Percentiles rank a stretch among this genome's conserved stretches.
Conservation (phyloP, 179 eudicot species). For the Heliamphora pulchella region DNA sequence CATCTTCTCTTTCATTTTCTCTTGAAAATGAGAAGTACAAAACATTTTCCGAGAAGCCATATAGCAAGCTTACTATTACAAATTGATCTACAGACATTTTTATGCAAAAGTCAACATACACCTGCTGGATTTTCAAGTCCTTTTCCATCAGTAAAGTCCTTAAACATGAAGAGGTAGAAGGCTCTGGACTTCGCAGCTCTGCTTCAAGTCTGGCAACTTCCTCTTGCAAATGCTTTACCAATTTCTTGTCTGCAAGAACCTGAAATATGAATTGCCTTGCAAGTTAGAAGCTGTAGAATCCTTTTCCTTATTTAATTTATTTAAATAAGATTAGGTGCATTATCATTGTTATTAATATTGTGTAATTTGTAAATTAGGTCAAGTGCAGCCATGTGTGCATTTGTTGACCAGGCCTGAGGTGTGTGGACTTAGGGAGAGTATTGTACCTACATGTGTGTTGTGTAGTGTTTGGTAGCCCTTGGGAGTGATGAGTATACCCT, state of each 20-base stretch:
- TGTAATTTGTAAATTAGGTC: no score
- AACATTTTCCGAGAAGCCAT: not conserved
- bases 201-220: conserved; percentile 97
- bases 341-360: no score
- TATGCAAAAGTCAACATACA: conserved; percentile 17
- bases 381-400: no score
- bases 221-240: conserved; percentile 74
- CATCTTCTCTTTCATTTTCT: not conserved
- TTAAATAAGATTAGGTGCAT: no score
- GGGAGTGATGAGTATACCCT: no score
- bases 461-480: no score
- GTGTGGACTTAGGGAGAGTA: no score
- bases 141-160: conserved; percentile 61
- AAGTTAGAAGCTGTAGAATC: conserved; percentile 2
- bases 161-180: conserved; percentile 45
- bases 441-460: no score
- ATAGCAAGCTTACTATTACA: not conserved
- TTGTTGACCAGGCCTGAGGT: no score
- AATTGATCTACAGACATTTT: not conserved
- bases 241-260: conserved; percentile 81
- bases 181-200: conserved; percentile 78
- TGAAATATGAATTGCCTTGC: conserved; percentile 19
- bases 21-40: not conserved
- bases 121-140: conserved; percentile 78
- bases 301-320: no score